Evolutionary conservation across 2,329 filamentous ascomycete species (phyloP), one percentile per base, ranked within the genome.

Genomic region (Trichoderma oligosporum): DNA sequence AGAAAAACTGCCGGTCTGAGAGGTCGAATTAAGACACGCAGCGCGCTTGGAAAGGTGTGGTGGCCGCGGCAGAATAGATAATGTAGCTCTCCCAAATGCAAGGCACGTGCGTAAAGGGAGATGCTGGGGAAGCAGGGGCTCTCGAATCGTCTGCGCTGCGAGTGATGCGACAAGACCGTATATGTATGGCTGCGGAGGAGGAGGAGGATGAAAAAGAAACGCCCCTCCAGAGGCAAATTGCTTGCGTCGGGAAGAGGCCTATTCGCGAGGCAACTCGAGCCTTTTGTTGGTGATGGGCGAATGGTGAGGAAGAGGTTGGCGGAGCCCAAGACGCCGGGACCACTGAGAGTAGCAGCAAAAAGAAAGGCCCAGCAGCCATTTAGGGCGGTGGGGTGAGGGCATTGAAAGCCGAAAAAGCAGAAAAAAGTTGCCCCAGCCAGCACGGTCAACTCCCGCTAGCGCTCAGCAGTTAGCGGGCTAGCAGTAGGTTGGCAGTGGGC

Each of bases 101-200:
- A 39, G 58, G 53, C 57, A 59, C 57, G 57, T 59, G 57, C 57
- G 44, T 57, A 38, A 59, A 59, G 57, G 57, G 52, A 59, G 57
- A 49, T 56, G 57, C 57, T 57, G 57, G 57, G 57, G 57, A 41
- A 33, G 47, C 36, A 45, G 38, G 44, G 51, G 44, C 51, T n/a
- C 22, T 29, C 16, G 44, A 46, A 42, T n/a, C 4, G 41, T 25
- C 44, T 41, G 38, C 11, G 16, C 38, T 11, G 41, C 41, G 36
- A 25, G 41, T 22, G 51, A 16, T 55, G 52, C 39, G 31, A 31
- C 49, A 39, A 44, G 14, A 5, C 31, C 14, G 39, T 31, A n/a
- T 45, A 44, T 35, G 52, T 44, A 55, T 55, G 52, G 52, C 41
- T 45, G 39, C 29, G 22, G 33, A 20, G 12, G 31, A 38, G 48